Evolutionary conservation across 176 grass and related monocot genomes (phyloP), one percentile per base, ranked within the genome.

Genomic region (Oryza punctata): DNA sequence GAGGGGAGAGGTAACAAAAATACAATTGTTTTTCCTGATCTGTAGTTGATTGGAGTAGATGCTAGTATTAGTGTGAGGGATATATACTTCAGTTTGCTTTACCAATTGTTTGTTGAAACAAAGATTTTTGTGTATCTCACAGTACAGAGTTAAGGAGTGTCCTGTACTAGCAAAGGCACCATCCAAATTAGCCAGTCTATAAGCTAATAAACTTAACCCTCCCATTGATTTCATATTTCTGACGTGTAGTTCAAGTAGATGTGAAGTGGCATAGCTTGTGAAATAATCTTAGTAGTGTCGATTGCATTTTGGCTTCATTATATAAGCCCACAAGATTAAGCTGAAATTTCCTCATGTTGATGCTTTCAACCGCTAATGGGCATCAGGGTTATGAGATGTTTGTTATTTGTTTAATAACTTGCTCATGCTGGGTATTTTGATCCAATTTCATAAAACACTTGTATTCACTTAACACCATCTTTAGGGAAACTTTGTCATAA

Each of bases 1-100:
- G 79, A 90, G 96, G n/a, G 96, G 96, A 64, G 96, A 98, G 96
- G 96, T 98, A 92, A 86, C 60, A 13, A 65, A 86, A 79, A n/a
- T 5, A 75, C 1, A 25, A 16, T 75, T 1, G 19, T 21, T 79
- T 16, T 16, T 38, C 44, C 64, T 27, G 67, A 50, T 82, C 79
- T 45, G 11, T 43, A 77, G 15, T 59, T 63, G 9, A 49, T 74
- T 67, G 43, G 30, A 63, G 74, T 23, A 60, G 3, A 60, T 60
- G 18, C 23, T 1, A 69, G 12, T 79, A 69, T 40, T 69, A 70
- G 73, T 12, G 21, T 6, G 49, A 37, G 61, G 73, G 5, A 10
- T 60, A 67, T 12, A 29, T 60, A 19, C 35, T 30, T 64, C 37
- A 64, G 40, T 44, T 72, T 8, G n/a, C 2, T 69, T 24, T 57